Evolutionary conservation across 805 yeast genomes (phyloP).

Genomic region (Alloascoidea africana): DNA sequence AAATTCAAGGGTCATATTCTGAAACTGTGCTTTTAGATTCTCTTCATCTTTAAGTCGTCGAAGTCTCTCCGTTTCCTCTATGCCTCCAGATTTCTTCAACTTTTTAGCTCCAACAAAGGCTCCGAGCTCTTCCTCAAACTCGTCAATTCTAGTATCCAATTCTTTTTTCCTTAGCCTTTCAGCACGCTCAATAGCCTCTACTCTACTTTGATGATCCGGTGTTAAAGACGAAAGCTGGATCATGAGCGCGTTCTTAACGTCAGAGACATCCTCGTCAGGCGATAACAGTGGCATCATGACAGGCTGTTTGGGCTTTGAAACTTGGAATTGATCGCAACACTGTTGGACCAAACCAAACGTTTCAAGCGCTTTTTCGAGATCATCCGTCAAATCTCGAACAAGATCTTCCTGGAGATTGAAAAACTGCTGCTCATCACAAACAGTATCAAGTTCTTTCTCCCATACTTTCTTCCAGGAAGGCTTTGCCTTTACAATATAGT

Average conservation of each 20-base stretch:
- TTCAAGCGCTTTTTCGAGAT: slow-evolving; percentile 63
- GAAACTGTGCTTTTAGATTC: slow-evolving; percentile 31
- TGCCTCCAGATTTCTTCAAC: slow-evolving; percentile 75
- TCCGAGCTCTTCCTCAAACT: slow-evolving; percentile 75
- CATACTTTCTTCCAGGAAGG: slow-evolving; percentile 83
- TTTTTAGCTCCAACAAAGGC: slow-evolving; percentile 69
- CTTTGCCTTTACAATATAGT: slow-evolving; percentile 53
- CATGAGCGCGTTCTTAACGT: slow-evolving; percentile 49
- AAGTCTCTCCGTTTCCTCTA: slow-evolving; percentile 67
- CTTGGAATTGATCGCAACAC: slow-evolving; percentile 63
- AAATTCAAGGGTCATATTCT: no score
- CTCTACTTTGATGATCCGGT: slow-evolving; percentile 74
- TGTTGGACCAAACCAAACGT: slow-evolving; percentile 71
- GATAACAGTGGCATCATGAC: slow-evolving; percentile 10
- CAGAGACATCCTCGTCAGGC: slow-evolving; percentile 14
- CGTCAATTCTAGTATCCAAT: slow-evolving; percentile 39
- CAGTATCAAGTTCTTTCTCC: slow-evolving; percentile 81
- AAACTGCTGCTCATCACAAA: slow-evolving; percentile 89
- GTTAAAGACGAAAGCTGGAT: slow-evolving; percentile 62
- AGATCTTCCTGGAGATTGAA: slow-evolving; percentile 82
- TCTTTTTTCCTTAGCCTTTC: slow-evolving; percentile 69
- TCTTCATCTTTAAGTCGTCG: slow-evolving; percentile 57
- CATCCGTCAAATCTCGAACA: slow-evolving; percentile 64
- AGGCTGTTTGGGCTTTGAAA: slow-evolving; percentile 26
- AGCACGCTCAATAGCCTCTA: slow-evolving; percentile 82